Evolutionary conservation across 2,329 filamentous ascomycete species (phyloP).

Genomic region (Trichoderma oligosporum): DNA sequence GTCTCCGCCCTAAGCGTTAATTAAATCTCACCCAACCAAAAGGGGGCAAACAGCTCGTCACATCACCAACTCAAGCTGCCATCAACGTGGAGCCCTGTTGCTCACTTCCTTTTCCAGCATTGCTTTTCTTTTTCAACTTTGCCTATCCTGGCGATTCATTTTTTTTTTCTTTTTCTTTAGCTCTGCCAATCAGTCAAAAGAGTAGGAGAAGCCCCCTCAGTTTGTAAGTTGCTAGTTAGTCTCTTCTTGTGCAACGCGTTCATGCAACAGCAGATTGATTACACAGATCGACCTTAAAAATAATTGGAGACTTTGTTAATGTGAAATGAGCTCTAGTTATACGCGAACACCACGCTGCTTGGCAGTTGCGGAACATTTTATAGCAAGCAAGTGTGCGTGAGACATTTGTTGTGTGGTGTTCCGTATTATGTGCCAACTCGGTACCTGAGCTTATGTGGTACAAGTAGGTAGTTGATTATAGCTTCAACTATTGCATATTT

Average conservation of each 20-base stretch:
- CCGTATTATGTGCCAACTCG: no score
- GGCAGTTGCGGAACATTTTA: constrained; percentile 3
- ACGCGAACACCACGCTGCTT: no score
- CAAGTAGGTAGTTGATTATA: no score
- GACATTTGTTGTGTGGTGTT: background rate
- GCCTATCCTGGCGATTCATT: background rate
- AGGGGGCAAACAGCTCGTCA: background rate
- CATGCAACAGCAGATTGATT: background rate
- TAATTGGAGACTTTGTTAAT: background rate
- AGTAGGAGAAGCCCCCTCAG: no score
- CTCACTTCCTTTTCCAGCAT: background rate
- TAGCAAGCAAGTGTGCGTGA: background rate
- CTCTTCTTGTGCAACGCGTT: background rate
- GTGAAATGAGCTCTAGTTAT: background rate
- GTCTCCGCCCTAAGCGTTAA: background rate
- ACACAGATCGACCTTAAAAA: background rate
- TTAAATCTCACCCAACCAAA: background rate
- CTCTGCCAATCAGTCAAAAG: background rate
- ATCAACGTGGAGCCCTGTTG: background rate
- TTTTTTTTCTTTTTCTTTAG: background rate
- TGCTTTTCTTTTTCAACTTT: background rate
- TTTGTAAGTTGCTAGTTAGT: no score
- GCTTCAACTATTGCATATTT: no score
- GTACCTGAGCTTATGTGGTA: no score
- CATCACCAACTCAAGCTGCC: background rate